These are phyloP conservation scores for Selaginella tamariscina DNA, from an alignment of 75 land plant species.

Conservation along the genomic window DNA sequence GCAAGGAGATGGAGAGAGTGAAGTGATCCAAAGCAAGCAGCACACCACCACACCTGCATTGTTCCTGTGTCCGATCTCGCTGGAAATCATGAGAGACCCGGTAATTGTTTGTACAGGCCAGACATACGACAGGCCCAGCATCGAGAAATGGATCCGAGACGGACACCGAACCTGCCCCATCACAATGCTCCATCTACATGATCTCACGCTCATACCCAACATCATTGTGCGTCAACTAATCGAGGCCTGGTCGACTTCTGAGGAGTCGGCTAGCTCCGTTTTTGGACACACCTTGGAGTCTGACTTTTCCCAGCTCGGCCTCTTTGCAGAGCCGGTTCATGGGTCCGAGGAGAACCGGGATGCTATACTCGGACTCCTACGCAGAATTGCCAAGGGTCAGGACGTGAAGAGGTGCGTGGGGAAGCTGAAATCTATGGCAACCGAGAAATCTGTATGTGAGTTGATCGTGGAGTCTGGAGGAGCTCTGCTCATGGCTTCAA, in stretches of 20 bases:
- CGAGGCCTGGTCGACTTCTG: conserved; percentile 18
- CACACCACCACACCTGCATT: conserved; percentile 32
- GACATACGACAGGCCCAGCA: conserved; percentile 23
- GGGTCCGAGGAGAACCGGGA: neutral
- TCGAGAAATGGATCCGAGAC: conserved; percentile 27
- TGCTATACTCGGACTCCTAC: conserved; percentile 9
- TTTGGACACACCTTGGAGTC: neutral
- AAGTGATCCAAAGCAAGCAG: too few species aligned
- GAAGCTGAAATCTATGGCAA: conserved; percentile 12
- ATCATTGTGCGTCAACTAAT: conserved; percentile 20
- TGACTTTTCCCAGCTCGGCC: neutral
- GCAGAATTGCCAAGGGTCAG: conserved; percentile 7
- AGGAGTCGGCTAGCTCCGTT: conserved; percentile 12
- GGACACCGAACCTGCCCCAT: conserved; percentile 21
- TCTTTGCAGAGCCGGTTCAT: neutral
- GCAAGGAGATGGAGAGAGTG: too few species aligned
- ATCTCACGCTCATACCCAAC: conserved; percentile 21
- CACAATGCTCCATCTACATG: conserved; percentile 22
- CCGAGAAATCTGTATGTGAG: conserved; percentile 4
- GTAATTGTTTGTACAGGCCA: conserved; percentile 27
- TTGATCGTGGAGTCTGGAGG: conserved; percentile 20
- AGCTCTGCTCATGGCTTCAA: conserved; percentile 9
- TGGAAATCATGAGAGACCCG: conserved; percentile 29
- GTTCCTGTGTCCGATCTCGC: conserved; percentile 37
- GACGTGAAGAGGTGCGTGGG: neutral